A percentile compares a stretch with the other conserved stretches of the same genome.
These are phyloP conservation scores for Hemileccinum impolitum DNA, from an alignment of 768 basidiomycete genomes.

Conservation along the genomic window DNA sequence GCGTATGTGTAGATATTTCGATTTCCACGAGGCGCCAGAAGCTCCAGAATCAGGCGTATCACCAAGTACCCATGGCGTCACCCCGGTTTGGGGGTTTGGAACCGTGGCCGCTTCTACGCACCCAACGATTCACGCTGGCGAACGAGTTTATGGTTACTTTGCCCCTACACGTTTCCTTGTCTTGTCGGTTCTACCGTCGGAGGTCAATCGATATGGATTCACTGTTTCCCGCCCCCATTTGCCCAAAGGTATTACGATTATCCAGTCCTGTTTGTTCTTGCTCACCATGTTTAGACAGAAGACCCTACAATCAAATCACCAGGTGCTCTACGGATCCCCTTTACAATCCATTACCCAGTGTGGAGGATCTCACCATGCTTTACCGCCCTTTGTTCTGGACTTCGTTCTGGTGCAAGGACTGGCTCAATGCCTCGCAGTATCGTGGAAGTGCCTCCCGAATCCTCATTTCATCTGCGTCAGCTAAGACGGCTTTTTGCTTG, in stretches of 20 bases:
- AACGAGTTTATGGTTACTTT: slow-evolving; percentile 61
- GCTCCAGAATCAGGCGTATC: slow-evolving; percentile 32
- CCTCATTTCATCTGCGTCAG: slow-evolving; percentile 66
- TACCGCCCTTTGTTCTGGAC: slow-evolving; percentile 76
- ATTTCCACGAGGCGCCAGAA: slow-evolving; percentile 54
- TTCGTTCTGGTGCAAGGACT: slow-evolving; percentile 73
- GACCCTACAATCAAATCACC: slow-evolving; percentile 66
- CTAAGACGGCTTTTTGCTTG: slow-evolving; percentile 69
- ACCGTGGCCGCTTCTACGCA: slow-evolving; percentile 51
- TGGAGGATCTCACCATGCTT: slow-evolving; percentile 67
- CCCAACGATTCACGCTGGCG: slow-evolving; percentile 46
- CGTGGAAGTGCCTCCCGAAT: slow-evolving; percentile 44
- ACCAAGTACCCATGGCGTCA: slow-evolving; percentile 52
- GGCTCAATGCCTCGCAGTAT: slow-evolving; percentile 52
- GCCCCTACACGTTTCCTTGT: slow-evolving; percentile 57
- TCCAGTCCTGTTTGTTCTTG: neutral
- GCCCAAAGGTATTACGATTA: slow-evolving; percentile 43
- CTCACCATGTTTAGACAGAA: slow-evolving; percentile 44
- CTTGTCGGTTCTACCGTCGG: slow-evolving; percentile 46
- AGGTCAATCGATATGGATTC: slow-evolving; percentile 52
- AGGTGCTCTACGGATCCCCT: slow-evolving; percentile 56
- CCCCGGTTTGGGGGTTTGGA: slow-evolving; percentile 74
- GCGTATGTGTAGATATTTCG: slow-evolving; percentile 56
- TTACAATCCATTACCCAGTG: slow-evolving; percentile 43
- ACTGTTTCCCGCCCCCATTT: slow-evolving; percentile 60